Percentiles rank a stretch among this genome's conserved stretches.
These are phyloP conservation scores for Sugiyamaella paludigena DNA, from an alignment of 1,139 yeast species.

Conservation along the genomic window DNA sequence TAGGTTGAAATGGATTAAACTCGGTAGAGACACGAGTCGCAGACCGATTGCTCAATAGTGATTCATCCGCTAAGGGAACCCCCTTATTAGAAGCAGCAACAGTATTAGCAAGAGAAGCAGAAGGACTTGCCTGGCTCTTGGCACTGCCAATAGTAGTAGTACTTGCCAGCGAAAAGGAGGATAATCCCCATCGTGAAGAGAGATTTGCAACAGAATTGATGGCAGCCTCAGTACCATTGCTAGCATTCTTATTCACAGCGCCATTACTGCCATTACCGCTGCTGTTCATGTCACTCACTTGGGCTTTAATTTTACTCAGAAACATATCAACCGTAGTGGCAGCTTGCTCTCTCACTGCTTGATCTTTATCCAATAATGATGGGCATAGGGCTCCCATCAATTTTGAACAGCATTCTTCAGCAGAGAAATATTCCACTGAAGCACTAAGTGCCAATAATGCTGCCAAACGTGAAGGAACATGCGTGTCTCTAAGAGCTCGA, in stretches of 20 bases:
- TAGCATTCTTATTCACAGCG: too few species aligned
- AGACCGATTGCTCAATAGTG: background rate
- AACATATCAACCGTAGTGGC: conserved; percentile 62
- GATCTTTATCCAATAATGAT: conserved; percentile 70
- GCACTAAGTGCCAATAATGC: conserved; percentile 73
- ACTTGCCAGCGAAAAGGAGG: too few species aligned
- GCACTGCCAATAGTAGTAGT: too few species aligned
- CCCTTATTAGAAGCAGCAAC: too few species aligned
- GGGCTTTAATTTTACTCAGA: conserved; percentile 60
- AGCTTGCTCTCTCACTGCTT: conserved; percentile 71
- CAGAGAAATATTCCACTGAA: conserved; percentile 63
- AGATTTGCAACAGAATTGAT: too few species aligned
- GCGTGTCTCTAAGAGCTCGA: conserved; percentile 78
- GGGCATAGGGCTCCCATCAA: conserved; percentile 86
- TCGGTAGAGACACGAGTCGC: background rate
- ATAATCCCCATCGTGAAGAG: too few species aligned
- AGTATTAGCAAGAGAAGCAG: too few species aligned
- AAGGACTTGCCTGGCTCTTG: too few species aligned
- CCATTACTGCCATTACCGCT: too few species aligned
- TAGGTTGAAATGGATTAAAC: conserved; percentile 10
- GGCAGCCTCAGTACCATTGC: too few species aligned
- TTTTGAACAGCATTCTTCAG: conserved; percentile 75
- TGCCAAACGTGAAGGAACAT: conserved; percentile 71
- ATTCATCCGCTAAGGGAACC: too few species aligned
- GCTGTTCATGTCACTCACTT: conserved; percentile 48